Evolutionary conservation across 225 moss, liverwort and hornwort species (phyloP), one percentile per base, ranked within the genome.

Genomic region (Bryoerythrophyllum caledonicum): DNA sequence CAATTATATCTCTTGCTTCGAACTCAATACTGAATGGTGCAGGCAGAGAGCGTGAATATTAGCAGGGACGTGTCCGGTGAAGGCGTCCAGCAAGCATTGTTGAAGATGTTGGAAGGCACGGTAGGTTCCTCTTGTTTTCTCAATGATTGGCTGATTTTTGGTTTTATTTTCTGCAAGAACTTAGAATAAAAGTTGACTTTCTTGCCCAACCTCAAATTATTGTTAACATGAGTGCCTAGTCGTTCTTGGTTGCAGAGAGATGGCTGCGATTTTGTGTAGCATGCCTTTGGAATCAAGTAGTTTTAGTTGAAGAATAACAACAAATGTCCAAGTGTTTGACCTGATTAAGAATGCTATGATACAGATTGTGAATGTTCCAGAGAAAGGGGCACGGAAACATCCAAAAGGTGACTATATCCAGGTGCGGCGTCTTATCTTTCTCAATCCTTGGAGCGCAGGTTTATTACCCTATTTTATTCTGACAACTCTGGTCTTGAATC

Each of bases 51-150:
- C 71, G 77, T 93, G 78, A 97, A 90, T 61, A 89, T 94, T 69
- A 97, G 97, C 81, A 87, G 97, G 69, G 97, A 97, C 68, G 94
- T 97, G 21, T 97, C 94, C 61, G 97, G 97, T 67, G 97, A 97
- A 92, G 97, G 97, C 72, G 97, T 97, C 20, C 97, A 97, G 77
- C 97, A 97, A 81, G 97, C 97, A 30, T 82, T 97, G 30, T 71
- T 97, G 71, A 97, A 97, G 88, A 90, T 97, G 93, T 78, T 97
- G 73, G 97, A 97, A 80, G 97, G 94, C 68, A 94, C 97, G 75
- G 97, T 97, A 83, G 52, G 92, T 84, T 62, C 59, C 76, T 65
- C 65, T 52, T 63, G 60, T 49, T 64, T 61, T 66, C 53, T 74
- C 34, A 64, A 75, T 61, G 52, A 60, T 53, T 4, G 23, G 16